Evolutionary conservation across 208 protist species (phyloP).

Genomic region (Herpetomonas samuelpessoai): DNA sequence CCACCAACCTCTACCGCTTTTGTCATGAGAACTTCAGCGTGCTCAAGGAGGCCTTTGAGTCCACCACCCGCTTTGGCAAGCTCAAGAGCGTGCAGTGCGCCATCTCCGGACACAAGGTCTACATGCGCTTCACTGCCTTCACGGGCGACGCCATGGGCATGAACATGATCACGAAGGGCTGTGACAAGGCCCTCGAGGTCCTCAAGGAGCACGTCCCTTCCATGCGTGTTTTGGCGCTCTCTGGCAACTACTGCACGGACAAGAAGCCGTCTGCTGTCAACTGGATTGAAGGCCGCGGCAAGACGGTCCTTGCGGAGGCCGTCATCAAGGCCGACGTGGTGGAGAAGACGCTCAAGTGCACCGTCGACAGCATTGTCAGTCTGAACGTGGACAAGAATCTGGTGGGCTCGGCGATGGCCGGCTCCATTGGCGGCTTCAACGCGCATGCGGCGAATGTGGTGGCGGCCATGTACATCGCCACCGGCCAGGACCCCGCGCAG

Average conservation of each 20-base stretch:
- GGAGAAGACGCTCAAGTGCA: slow-evolving; percentile 93
- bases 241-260: slow-evolving; percentile 98
- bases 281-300: slow-evolving; percentile 97
- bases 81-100: slow-evolving; percentile 86
- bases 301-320: slow-evolving; percentile 95
- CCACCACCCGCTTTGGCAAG: slow-evolving; percentile 93
- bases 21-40: slow-evolving; percentile 87
- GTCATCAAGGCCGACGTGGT: slow-evolving; percentile 90
- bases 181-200: slow-evolving; percentile 87
- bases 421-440: slow-evolving; percentile 97
- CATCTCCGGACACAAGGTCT: slow-evolving; percentile 90
- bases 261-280: slow-evolving; percentile 99
- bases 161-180: slow-evolving; percentile 99
- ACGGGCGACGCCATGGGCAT: slow-evolving; percentile 99
- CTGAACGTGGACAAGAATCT: slow-evolving; percentile 97
- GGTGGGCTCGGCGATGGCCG: slow-evolving; percentile 97
- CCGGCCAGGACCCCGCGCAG: slow-evolving; percentile 98
- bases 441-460: slow-evolving; percentile 98
- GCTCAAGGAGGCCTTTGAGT: slow-evolving; percentile 90
- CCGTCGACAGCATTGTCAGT: slow-evolving; percentile 86
- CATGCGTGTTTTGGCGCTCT: slow-evolving; percentile 90
- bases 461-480: slow-evolving; percentile 96
- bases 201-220: slow-evolving; percentile 91
- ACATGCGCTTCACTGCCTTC: slow-evolving; percentile 93
- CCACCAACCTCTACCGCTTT: slow-evolving; percentile 86